phyloP scores from a whole-genome alignment of 257 asterid species.

The Cruciata laevipes region DNA sequence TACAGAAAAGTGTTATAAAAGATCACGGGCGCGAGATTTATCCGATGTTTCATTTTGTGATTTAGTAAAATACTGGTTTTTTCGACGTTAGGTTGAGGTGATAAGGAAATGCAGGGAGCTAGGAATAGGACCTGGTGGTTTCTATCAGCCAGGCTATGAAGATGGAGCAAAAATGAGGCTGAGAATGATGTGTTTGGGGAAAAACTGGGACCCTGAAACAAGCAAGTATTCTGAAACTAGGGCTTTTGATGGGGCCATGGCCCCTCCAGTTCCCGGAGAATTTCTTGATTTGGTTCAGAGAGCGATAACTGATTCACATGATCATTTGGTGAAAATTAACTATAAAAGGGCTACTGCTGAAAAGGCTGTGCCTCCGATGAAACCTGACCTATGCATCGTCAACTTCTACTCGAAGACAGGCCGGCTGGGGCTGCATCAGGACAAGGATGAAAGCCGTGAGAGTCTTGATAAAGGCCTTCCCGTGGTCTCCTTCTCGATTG shows the following conservation, averaged over 20 bases:
- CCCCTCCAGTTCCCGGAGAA: slow-evolving; percentile 58
- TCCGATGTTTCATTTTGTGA: not conserved
- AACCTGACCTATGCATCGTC: slow-evolving; percentile 67
- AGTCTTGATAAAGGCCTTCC: slow-evolving; percentile 58
- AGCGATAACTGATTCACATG: slow-evolving; percentile 43
- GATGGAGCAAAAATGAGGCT: slow-evolving; percentile 56
- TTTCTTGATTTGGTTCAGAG: slow-evolving; percentile 41
- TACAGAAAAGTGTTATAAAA: not conserved
- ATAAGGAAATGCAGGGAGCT: slow-evolving; percentile 46
- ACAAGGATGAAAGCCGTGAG: slow-evolving; percentile 64
- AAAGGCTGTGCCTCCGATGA: slow-evolving; percentile 47
- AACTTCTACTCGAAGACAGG: slow-evolving; percentile 60
- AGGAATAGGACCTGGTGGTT: slow-evolving; percentile 68
- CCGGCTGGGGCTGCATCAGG: slow-evolving; percentile 85
- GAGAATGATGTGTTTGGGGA: slow-evolving; percentile 92
- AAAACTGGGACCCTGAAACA: slow-evolving; percentile 69
- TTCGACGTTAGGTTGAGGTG: slow-evolving; percentile 42
- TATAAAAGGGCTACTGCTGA: slow-evolving; percentile 23
- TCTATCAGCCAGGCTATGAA: slow-evolving; percentile 63
- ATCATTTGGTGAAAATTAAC: slow-evolving; percentile 25
- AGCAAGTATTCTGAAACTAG: slow-evolving; percentile 40
- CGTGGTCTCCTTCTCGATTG: slow-evolving; percentile 78
- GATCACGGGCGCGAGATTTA: not conserved
- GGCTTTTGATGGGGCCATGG: slow-evolving; percentile 50
- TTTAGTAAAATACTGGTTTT: not conserved